Base-by-base conservation (phyloP, 2,329 filamentous ascomycete species). In the Alternaria angustiovoidea region DNA sequence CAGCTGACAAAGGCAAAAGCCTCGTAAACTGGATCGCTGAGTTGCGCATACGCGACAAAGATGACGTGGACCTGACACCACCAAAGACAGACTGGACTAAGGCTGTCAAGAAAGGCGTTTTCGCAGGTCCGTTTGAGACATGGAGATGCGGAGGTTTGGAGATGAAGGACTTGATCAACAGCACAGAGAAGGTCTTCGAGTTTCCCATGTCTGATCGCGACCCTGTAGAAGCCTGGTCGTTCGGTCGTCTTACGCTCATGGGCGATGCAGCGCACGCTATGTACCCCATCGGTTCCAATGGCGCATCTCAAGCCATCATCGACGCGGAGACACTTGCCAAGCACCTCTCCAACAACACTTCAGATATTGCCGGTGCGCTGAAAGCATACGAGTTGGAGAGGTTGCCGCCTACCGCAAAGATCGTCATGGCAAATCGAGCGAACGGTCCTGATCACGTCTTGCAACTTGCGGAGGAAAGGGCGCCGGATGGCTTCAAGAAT, bases 11-110 rank as follows among this genome's bases (percentile, higher is more conserved):
- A 4, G 78, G 78, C 36, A 79, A 77, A 44, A 79, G 76, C 7
- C 64, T 83, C 5, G 79, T 82, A 7, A 83, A 83, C 54, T 83
- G 81, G 81, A 82, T 83, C 46, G 81, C 80, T 3, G 81, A 83
- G 63, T 64, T 82, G 22, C 74, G 81, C 9, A 78, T 82, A 2
- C 71, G 81, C 36, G 74, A 72, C 34, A 80, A 81, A 63, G 72
- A 78, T 52, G 80, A 82, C 61, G 71, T 75, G 6, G 81, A 83
- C 62, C 64, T 79, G 6, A 81, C 80, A 5, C 81, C 81, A 1
- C 81, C 81, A 2, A 78, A 77, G 38, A 77, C 80, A 2, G 79
- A 83, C 63, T 83, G 80, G 81, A 79, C 79, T 16, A 80, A 79
- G 61, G 68, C 73, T 2, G 80, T 82, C 0, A 74, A 75, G 8